Evolutionary conservation across 2,329 filamentous ascomycete genomes (phyloP).

Genomic region (Niveomyces coronatus): DNA sequence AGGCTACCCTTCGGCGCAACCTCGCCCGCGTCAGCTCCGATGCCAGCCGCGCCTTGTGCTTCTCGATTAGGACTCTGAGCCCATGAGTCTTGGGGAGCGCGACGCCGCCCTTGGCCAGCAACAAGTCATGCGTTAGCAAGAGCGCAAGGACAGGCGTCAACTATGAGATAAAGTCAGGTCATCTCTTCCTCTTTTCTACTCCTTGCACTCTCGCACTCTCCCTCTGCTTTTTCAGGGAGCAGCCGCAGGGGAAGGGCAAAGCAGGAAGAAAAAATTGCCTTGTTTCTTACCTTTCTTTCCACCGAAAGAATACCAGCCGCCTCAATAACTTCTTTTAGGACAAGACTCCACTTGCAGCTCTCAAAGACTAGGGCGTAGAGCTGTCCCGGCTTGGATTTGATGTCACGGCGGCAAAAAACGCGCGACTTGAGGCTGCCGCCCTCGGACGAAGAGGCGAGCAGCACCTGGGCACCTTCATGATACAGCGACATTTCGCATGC

Average conservation of each 20-base stretch:
- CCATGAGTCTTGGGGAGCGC: constrained; percentile 72
- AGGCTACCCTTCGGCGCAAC: constrained; percentile 58
- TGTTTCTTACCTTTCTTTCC: constrained; percentile 65
- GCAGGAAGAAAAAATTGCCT: neutral
- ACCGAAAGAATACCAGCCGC: constrained; percentile 61
- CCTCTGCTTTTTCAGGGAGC: neutral
- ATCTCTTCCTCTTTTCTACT: too few species aligned
- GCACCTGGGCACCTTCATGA: constrained; percentile 72
- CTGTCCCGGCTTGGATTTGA: constrained; percentile 71
- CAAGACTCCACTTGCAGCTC: constrained; percentile 78
- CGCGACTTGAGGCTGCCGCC: constrained; percentile 82
- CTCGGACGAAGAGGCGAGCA: constrained; percentile 41
- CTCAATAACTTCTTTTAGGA: constrained; percentile 86
- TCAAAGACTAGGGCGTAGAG: constrained; percentile 83
- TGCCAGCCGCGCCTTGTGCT: constrained; percentile 69
- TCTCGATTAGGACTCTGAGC: constrained; percentile 61
- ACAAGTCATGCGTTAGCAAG: constrained; percentile 75
- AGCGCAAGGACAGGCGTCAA: constrained; percentile 71
- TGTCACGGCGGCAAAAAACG: constrained; percentile 62
- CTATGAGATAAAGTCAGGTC: constrained; percentile 37
- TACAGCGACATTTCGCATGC: constrained; percentile 77
- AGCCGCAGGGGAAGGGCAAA: neutral
- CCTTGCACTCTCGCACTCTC: neutral
- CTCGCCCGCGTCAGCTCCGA: constrained; percentile 77
- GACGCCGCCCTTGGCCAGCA: constrained; percentile 73